Evolutionary conservation across 179 eudicot genomes (phyloP).

Genomic region (Spergularia azorica): DNA sequence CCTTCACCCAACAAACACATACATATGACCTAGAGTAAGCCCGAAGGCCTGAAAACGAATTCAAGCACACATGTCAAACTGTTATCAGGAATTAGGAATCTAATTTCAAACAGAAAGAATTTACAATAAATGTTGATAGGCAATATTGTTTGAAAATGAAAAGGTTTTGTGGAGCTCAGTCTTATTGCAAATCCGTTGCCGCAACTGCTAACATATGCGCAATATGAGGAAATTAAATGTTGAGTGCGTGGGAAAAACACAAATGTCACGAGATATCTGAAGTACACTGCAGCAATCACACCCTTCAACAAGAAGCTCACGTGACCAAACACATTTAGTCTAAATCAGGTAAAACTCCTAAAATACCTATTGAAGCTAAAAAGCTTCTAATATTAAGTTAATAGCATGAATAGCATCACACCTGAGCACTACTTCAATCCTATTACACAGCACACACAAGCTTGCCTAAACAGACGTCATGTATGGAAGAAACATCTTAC

Average conservation of each 20-base stretch:
- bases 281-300: conserved; percentile 7
- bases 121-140: background rate
- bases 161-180: background rate
- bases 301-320: background rate
- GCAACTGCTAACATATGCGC: background rate
- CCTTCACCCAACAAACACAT: background rate
- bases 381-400: background rate
- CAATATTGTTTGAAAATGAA: background rate
- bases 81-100: background rate
- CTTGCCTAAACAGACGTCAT: background rate
- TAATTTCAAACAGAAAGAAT: background rate
- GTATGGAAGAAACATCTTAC: background rate
- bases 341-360: background rate
- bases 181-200: background rate
- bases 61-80: background rate
- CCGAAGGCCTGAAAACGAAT: background rate
- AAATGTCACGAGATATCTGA: conserved; percentile 4
- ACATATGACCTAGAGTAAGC: background rate
- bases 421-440: conserved; percentile 3
- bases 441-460: background rate
- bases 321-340: background rate
- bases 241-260: background rate
- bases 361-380: background rate
- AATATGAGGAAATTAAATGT: background rate
- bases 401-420: background rate